phyloP scores from a whole-genome alignment of 352 stramenopile genomes.

The Thalassiosira hispida region DNA sequence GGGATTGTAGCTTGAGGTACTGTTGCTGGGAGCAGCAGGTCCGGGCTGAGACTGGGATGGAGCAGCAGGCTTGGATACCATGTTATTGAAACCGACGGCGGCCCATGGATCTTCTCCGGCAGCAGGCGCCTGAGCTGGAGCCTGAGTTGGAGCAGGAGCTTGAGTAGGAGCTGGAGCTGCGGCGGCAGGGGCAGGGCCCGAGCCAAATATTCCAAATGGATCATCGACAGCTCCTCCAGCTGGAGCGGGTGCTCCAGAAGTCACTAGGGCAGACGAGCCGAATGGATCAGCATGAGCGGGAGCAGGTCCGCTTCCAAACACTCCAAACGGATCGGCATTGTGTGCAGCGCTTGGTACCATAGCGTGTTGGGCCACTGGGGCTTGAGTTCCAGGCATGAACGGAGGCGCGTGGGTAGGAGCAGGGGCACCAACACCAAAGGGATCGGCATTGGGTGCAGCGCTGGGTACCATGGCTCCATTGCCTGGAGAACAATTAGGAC shows the following conservation, averaged over 20 bases:
- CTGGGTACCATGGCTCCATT: slow-evolving; percentile 5
- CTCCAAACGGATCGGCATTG: slow-evolving; percentile 24
- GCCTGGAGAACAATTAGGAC: not conserved
- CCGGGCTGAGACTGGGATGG: not conserved
- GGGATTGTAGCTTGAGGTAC: not conserved
- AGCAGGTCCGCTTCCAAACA: slow-evolving; percentile 13
- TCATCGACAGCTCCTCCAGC: slow-evolving; percentile 36
- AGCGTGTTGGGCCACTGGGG: not conserved
- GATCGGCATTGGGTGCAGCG: slow-evolving; percentile 1
- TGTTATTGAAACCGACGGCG: slow-evolving; percentile 49
- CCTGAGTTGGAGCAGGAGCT: not conserved
- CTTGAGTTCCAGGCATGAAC: slow-evolving; percentile 11
- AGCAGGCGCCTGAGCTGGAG: not conserved
- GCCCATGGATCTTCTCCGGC: slow-evolving; percentile 51
- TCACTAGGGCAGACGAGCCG: slow-evolving; percentile 16
- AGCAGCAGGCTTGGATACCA: slow-evolving; percentile 5
- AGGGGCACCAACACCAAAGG: slow-evolving; percentile 2
- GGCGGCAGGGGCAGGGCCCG: not conserved
- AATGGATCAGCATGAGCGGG: slow-evolving; percentile 34
- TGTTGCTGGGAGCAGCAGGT: not conserved
- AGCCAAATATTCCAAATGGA: slow-evolving; percentile 75
- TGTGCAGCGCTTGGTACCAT: slow-evolving; percentile 3
- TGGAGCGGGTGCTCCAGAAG: slow-evolving; percentile 13
- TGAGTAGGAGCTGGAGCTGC: not conserved
- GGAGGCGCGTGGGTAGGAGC: slow-evolving; percentile 3